Conservation (phyloP, 805 yeast genomes). For the Suhomyces pyralidae region DNA sequence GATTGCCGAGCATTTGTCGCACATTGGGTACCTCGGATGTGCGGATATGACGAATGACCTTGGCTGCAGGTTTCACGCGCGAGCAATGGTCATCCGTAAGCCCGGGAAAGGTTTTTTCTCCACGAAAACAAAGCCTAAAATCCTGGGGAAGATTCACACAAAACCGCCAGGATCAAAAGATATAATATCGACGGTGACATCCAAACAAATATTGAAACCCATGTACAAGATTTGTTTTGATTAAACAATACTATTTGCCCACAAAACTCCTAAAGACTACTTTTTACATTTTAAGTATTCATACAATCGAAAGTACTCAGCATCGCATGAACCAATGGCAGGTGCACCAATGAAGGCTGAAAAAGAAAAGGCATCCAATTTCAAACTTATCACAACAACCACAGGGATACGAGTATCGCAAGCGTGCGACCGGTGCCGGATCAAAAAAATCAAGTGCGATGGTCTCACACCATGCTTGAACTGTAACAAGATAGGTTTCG, state of each 20-base stretch:
- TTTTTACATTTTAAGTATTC: not conserved
- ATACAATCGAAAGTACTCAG: not conserved
- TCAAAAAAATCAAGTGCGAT: slow-evolving; percentile 74
- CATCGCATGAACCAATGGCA: not conserved
- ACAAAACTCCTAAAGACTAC: not conserved
- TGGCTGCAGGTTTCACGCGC: not conserved
- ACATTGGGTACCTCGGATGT: not conserved
- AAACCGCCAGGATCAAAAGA: not conserved
- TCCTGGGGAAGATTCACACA: slow-evolving; percentile 4
- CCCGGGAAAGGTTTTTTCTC: not conserved
- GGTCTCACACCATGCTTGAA: slow-evolving; percentile 71
- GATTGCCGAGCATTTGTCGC: not conserved
- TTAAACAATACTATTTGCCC: too few species aligned
- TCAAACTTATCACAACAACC: slow-evolving; percentile 37
- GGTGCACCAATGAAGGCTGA: not conserved
- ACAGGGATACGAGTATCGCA: slow-evolving; percentile 58
- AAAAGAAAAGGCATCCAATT: slow-evolving; percentile 21
- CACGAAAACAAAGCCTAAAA: not conserved
- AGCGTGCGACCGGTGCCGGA: slow-evolving; percentile 79
- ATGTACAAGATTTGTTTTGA: too few species aligned
- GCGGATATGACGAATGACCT: not conserved
- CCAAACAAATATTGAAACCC: not conserved
- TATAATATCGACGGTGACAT: not conserved
- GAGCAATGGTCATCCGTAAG: not conserved
- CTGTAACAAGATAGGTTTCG: slow-evolving; percentile 62